A percentile compares a stretch with the other conserved stretches of the same genome.
Evolutionary conservation across 2,329 filamentous ascomycete species (phyloP).

Genomic region (Sporothrix dimorphospora): DNA sequence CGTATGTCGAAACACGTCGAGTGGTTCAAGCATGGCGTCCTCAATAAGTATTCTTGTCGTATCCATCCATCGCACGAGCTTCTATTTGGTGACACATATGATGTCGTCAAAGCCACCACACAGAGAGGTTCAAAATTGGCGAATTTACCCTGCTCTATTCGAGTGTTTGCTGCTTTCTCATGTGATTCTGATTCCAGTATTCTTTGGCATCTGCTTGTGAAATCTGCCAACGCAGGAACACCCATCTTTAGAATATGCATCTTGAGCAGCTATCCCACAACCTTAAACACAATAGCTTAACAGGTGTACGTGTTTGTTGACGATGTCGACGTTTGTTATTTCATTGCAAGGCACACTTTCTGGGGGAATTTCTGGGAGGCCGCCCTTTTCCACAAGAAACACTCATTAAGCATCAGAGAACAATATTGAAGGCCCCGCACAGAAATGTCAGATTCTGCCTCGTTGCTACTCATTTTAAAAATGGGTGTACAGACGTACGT

Average conservation of each 20-base stretch:
- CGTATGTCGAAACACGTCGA: too few species aligned
- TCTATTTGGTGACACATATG: background rate
- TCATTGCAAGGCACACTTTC: background rate
- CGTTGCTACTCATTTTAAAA: conserved; percentile 8
- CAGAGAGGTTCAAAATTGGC: background rate
- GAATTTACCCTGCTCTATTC: background rate
- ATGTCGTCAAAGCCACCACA: background rate
- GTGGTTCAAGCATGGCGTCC: too few species aligned
- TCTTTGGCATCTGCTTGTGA: background rate
- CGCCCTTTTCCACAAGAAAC: background rate
- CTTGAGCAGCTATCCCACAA: background rate
- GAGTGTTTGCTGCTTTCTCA: too few species aligned
- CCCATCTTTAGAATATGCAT: background rate
- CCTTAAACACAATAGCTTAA: conserved; percentile 11
- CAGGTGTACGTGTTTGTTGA: background rate
- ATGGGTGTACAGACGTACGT: conserved; percentile 5
- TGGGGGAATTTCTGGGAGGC: background rate
- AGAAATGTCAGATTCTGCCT: conserved; percentile 4
- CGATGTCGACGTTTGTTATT: background rate
- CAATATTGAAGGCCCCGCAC: background rate
- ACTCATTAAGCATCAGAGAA: conserved; percentile 4
- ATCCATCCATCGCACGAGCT: too few species aligned
- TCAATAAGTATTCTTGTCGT: too few species aligned
- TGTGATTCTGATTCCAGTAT: background rate
- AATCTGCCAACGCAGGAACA: too few species aligned